Conservation (phyloP, 805 yeast genomes). For the Blastobotrys parvus region DNA sequence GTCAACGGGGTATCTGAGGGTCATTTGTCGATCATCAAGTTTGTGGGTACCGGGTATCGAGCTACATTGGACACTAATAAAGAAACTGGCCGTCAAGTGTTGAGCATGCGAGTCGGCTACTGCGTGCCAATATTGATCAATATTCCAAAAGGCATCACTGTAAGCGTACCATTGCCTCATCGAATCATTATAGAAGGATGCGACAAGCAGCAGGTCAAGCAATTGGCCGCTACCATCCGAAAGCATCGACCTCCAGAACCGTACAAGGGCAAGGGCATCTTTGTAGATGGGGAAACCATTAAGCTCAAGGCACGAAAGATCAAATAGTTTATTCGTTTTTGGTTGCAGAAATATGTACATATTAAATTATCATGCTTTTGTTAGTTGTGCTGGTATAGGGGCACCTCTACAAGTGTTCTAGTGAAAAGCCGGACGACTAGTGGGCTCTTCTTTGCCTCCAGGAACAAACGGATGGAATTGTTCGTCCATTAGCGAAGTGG, state of each 20-base stretch:
- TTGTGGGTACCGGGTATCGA: slow-evolving; percentile 96
- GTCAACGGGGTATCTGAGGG: slow-evolving; percentile 89
- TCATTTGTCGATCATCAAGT: slow-evolving; percentile 74
- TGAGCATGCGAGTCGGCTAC: slow-evolving; percentile 79
- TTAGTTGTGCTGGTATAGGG: no score
- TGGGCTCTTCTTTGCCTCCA: slow-evolving; percentile 24
- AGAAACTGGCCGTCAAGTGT: slow-evolving; percentile 43
- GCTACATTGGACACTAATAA: slow-evolving; percentile 48
- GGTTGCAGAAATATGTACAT: slow-evolving; percentile 1
- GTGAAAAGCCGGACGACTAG: slow-evolving; percentile 12
- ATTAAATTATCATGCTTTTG: neutral
- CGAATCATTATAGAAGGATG: slow-evolving; percentile 78
- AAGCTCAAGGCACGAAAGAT: slow-evolving; percentile 87
- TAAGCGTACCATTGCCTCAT: slow-evolving; percentile 75
- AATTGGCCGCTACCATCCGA: slow-evolving; percentile 84
- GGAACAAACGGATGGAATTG: slow-evolving; percentile 29
- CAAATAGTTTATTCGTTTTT: slow-evolving; percentile 41
- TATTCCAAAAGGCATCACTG: slow-evolving; percentile 71
- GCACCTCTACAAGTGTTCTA: no score
- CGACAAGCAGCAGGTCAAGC: slow-evolving; percentile 77
- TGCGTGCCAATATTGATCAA: slow-evolving; percentile 69
- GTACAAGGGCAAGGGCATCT: slow-evolving; percentile 96
- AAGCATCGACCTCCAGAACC: slow-evolving; percentile 94
- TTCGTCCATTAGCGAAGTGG: slow-evolving; percentile 44
- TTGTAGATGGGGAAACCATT: slow-evolving; percentile 84